Evolutionary conservation across 441 rosid species (phyloP).

Genomic region (Viola pubescens): DNA sequence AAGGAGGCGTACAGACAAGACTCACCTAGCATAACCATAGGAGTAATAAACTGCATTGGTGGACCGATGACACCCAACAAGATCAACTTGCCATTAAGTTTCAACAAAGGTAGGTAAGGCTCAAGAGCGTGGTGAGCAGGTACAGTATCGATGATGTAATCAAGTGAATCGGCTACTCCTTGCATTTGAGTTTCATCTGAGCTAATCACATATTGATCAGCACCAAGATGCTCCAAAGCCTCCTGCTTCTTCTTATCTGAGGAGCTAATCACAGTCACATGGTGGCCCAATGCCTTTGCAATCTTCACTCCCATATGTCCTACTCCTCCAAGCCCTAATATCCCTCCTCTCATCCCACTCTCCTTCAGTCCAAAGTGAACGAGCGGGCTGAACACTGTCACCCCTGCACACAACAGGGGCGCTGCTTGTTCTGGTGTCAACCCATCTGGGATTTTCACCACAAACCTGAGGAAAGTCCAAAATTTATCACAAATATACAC

Average conservation of each 20-base stretch:
- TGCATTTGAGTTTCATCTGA: slow-evolving; percentile 49
- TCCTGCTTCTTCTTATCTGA: slow-evolving; percentile 51
- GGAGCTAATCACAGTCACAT: slow-evolving; percentile 71
- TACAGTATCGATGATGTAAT: slow-evolving; percentile 71
- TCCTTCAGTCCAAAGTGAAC: slow-evolving; percentile 63
- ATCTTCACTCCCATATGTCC: slow-evolving; percentile 83
- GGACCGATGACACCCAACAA: slow-evolving; percentile 60
- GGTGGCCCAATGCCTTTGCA: slow-evolving; percentile 82
- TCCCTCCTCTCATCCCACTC: slow-evolving; percentile 61
- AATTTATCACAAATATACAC: slow-evolving; percentile 21
- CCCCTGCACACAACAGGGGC: slow-evolving; percentile 71
- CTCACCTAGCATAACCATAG: slow-evolving; percentile 69
- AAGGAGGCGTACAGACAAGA: not conserved
- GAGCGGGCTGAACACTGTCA: slow-evolving; percentile 78
- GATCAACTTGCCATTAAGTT: slow-evolving; percentile 69
- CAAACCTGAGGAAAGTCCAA: slow-evolving; percentile 39
- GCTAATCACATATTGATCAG: slow-evolving; percentile 59
- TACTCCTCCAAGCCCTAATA: slow-evolving; percentile 82
- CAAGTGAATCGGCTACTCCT: slow-evolving; percentile 59
- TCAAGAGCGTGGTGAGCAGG: slow-evolving; percentile 58
- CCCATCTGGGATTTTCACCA: slow-evolving; percentile 78
- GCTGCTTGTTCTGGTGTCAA: slow-evolving; percentile 81
- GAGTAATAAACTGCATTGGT: slow-evolving; percentile 57
- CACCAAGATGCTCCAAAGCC: slow-evolving; percentile 59
- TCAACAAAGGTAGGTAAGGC: slow-evolving; percentile 56